Evolutionary conservation across 2,329 filamentous ascomycete genomes (phyloP), one percentile per base, ranked within the genome.

Genomic region (Apiospora arundinis): DNA sequence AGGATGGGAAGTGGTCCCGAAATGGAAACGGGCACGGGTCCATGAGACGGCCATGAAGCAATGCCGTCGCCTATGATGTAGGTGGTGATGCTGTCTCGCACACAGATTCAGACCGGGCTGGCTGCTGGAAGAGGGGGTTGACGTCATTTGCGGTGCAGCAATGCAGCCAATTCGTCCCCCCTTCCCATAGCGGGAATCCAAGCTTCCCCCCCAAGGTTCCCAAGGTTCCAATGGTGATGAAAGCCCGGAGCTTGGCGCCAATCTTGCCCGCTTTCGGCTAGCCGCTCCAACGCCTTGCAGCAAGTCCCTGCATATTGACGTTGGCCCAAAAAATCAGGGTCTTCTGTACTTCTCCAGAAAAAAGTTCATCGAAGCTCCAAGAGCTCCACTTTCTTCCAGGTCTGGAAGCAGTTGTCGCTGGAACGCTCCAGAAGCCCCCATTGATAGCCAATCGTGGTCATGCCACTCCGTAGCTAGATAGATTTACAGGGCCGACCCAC

Each of bases 1-100:
- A 37, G 4, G 25, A 37, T 9, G 52, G 52, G 32, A 63, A 63
- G 56, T 63, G 56, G 56, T 63, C 56, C 56, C 56, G 56, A 63
- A 37, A 40, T 63, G 56, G 56, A 63, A 63, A 63, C 28, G 28
- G 56, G 56, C 56, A 37, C 56, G 56, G 56, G 56, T 37, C 32
- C 25, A 60, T 63, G 56, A 63, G 56, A 63, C 56, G 56, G 56
- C 56, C 56, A 63, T 63, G 32, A 63, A 63, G 56, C 56, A 37
- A 40, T 63, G 32, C 32, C n/a, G 32, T n/a, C 65, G 72, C 56
- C 70, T 72, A 76, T 77, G 75, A 77, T 77, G 75, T 77, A 76
- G 74, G 74, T 75, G 74, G 75, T 77, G 75, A 76, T 76, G 75
- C 74, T 44, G 71, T 72, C 25, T 65, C 40, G 67, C n/a, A n/a